These are phyloP conservation scores for Candida coquimbonensis DNA, from an alignment of 805 yeast genomes.

Conservation along the genomic window DNA sequence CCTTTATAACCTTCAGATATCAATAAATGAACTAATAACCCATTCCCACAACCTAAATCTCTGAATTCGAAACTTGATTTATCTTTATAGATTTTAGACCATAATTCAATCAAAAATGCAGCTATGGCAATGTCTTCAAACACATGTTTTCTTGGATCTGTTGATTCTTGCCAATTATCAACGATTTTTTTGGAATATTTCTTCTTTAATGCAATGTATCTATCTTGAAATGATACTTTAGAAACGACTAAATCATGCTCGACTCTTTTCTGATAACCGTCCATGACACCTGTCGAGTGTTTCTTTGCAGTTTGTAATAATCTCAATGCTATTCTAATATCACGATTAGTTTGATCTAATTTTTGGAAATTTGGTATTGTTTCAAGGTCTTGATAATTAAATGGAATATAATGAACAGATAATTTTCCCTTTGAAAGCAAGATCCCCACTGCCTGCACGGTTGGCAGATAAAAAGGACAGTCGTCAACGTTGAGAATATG, in stretches of 20 bases:
- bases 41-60: slow-evolving; percentile 95
- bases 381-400: slow-evolving; percentile 26
- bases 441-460: slow-evolving; percentile 72
- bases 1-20: slow-evolving; percentile 77
- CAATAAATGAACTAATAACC: slow-evolving; percentile 70
- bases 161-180: slow-evolving; percentile 84
- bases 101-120: slow-evolving; percentile 82
- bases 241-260: slow-evolving; percentile 83
- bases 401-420: slow-evolving; percentile 75
- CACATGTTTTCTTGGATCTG: slow-evolving; percentile 93
- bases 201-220: slow-evolving; percentile 73
- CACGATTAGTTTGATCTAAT: slow-evolving; percentile 47
- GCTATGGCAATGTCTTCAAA: slow-evolving; percentile 96
- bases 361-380: slow-evolving; percentile 21
- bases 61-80: slow-evolving; percentile 55
- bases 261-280: slow-evolving; percentile 83
- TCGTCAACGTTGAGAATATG: slow-evolving; percentile 55
- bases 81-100: slow-evolving; percentile 49
- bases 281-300: slow-evolving; percentile 77
- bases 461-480: slow-evolving; percentile 86
- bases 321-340: slow-evolving; percentile 75
- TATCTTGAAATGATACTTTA: slow-evolving; percentile 74
- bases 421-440: slow-evolving; percentile 37
- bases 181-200: slow-evolving; percentile 71
- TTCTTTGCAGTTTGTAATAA: slow-evolving; percentile 72